Percentiles rank a stretch among this genome's conserved stretches.
Evolutionary conservation across 2,329 filamentous ascomycete genomes (phyloP).

Genomic region (Aureobasidium sp.): DNA sequence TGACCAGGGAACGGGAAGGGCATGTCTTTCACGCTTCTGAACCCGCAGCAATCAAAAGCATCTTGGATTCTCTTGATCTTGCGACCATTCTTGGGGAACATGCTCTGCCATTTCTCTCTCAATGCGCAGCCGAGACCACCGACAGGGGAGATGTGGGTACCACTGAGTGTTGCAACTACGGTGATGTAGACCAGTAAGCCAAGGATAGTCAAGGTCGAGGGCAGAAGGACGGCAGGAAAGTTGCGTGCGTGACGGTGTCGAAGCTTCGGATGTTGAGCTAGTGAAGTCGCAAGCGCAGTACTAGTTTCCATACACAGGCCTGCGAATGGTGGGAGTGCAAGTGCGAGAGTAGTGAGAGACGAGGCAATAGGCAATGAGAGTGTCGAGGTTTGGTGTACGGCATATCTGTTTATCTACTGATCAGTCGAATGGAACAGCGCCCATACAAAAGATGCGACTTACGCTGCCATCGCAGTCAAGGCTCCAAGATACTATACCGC

Average conservation of each 20-base stretch:
- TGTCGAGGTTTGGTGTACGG: slow-evolving; percentile 25
- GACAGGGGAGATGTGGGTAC: slow-evolving; percentile 36
- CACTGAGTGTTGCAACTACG: slow-evolving; percentile 41
- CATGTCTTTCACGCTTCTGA: slow-evolving; percentile 51
- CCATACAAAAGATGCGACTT: neutral
- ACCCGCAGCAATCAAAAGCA: slow-evolving; percentile 59
- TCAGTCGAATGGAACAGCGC: neutral
- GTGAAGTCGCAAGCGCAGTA: slow-evolving; percentile 25
- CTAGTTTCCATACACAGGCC: slow-evolving; percentile 37
- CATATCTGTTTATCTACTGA: slow-evolving; percentile 21
- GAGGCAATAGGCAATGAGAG: slow-evolving; percentile 39
- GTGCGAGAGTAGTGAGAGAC: slow-evolving; percentile 34
- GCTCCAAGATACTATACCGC: slow-evolving; percentile 34
- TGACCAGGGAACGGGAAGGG: slow-evolving; percentile 54
- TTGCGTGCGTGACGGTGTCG: slow-evolving; percentile 26
- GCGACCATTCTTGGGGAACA: slow-evolving; percentile 49
- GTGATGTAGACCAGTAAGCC: slow-evolving; percentile 34
- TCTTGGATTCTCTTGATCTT: slow-evolving; percentile 58
- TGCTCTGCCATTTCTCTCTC: slow-evolving; percentile 48
- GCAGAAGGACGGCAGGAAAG: slow-evolving; percentile 26
- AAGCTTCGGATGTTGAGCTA: slow-evolving; percentile 26
- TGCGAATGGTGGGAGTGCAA: slow-evolving; percentile 37
- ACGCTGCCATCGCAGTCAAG: slow-evolving; percentile 35
- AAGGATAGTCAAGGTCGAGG: slow-evolving; percentile 30
- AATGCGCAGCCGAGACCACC: slow-evolving; percentile 47